A percentile compares a stretch with the other conserved stretches of the same genome.
These are phyloP conservation scores for Sanghuangporus sanghuang DNA, from an alignment of 1,284 basidiomycete genomes.

Conservation along the genomic window DNA sequence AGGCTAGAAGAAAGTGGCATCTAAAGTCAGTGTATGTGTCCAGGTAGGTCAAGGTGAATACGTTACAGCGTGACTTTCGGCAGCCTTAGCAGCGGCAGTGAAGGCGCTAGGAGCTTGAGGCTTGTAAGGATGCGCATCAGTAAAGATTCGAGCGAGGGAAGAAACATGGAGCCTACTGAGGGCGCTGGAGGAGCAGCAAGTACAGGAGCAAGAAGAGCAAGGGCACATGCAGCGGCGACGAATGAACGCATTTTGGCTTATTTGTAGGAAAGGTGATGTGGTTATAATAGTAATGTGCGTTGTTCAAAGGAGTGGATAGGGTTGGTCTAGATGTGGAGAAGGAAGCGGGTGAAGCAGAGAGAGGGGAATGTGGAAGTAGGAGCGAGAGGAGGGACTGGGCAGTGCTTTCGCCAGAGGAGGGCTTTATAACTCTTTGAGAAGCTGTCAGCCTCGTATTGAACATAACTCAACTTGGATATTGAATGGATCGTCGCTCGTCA, in stretches of 20 bases:
- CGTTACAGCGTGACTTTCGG: too few species aligned
- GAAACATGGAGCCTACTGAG: neutral
- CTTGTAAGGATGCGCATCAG: neutral
- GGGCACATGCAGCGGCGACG: constrained; percentile 13
- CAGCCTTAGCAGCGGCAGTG: too few species aligned
- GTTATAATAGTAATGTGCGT: neutral
- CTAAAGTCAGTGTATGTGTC: too few species aligned
- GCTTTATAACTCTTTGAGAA: constrained; percentile 5
- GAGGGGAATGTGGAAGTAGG: constrained; percentile 6
- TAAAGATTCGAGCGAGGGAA: neutral
- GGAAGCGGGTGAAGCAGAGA: neutral
- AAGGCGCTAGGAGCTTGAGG: neutral
- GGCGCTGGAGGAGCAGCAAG: neutral
- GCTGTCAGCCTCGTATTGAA: constrained; percentile 5
- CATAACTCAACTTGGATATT: neutral
- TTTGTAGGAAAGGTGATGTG: neutral
- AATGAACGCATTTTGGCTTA: constrained; percentile 13
- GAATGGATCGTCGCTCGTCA: neutral
- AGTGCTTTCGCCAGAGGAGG: neutral
- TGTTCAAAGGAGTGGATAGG: constrained; percentile 6
- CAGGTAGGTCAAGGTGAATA: too few species aligned
- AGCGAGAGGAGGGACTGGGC: constrained; percentile 7
- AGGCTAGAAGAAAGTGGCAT: too few species aligned
- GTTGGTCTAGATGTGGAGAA: neutral
- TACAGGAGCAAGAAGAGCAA: constrained; percentile 7